A percentile compares a stretch with the other conserved stretches of the same genome.
Evolutionary conservation across 2,329 filamentous ascomycete species (phyloP).

Genomic region (Hirsutella thompsonii): DNA sequence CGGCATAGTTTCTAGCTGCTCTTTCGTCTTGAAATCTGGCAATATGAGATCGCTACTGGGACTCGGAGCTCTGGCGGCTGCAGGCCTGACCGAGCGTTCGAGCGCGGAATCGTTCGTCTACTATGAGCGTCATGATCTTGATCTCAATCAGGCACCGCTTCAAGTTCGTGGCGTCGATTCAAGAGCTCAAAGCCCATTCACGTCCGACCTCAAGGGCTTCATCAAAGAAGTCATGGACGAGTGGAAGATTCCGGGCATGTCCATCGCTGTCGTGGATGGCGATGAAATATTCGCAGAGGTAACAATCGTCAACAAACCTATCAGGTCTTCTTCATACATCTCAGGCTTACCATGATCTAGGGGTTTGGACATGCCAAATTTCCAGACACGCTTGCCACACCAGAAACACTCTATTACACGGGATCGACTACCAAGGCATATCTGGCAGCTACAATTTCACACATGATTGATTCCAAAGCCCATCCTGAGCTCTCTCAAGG

Average conservation of each 20-base stretch:
- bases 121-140: too few relatives aligned
- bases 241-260: slow-evolving; percentile 15
- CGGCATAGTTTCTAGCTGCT: too few relatives aligned
- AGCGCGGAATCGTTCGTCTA: too few relatives aligned
- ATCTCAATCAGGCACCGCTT: too few relatives aligned
- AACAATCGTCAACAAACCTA: not conserved
- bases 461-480: slow-evolving; percentile 30
- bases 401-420: slow-evolving; percentile 38
- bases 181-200: not conserved
- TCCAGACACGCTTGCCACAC: slow-evolving; percentile 25
- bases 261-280: slow-evolving; percentile 15
- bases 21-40: too few relatives aligned
- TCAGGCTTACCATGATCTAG: slow-evolving; percentile 4
- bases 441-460: slow-evolving; percentile 34
- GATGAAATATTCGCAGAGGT: slow-evolving; percentile 13
- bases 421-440: slow-evolving; percentile 46
- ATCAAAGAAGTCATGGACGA: slow-evolving; percentile 8
- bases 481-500: slow-evolving; percentile 16
- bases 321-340: too few relatives aligned
- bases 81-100: too few relatives aligned
- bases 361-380: slow-evolving; percentile 16
- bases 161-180: too few relatives aligned
- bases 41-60: too few relatives aligned
- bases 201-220: slow-evolving; percentile 3
- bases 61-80: too few relatives aligned